phyloP scores from a whole-genome alignment of 1,284 basidiomycete genomes.

The Meira miltonrushii region DNA sequence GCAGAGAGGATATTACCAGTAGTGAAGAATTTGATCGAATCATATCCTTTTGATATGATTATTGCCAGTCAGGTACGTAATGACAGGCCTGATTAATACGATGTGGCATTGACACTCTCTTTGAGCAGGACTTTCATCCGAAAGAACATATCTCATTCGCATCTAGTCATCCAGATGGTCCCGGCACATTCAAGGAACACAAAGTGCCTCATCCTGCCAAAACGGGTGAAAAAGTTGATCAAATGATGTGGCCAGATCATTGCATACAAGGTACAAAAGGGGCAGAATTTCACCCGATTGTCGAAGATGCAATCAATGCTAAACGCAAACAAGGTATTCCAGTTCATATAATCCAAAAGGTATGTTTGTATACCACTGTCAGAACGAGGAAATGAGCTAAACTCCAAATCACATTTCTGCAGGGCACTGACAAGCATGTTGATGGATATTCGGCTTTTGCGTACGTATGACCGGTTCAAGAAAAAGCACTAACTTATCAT shows the following conservation, averaged over 20 bases:
- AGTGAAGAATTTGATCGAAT: slow-evolving; percentile 1
- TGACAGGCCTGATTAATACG: background rate
- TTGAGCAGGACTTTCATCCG: slow-evolving; percentile 58
- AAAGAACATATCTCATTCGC: slow-evolving; percentile 64
- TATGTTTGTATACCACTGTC: slow-evolving; percentile 1
- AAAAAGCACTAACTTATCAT: background rate
- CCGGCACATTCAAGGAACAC: slow-evolving; percentile 55
- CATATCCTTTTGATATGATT: background rate
- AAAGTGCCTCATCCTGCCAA: slow-evolving; percentile 49
- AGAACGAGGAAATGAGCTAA: background rate
- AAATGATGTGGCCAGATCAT: slow-evolving; percentile 64
- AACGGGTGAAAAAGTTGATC: slow-evolving; percentile 53
- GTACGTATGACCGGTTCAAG: background rate
- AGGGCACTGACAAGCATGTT: slow-evolving; percentile 52
- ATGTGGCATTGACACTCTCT: background rate
- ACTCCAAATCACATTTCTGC: slow-evolving; percentile 2
- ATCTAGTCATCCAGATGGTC: slow-evolving; percentile 55
- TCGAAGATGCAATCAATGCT: slow-evolving; percentile 49
- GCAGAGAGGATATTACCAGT: slow-evolving; percentile 7
- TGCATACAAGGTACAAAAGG: slow-evolving; percentile 56
- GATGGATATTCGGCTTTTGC: slow-evolving; percentile 61
- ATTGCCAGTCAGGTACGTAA: slow-evolving; percentile 1
- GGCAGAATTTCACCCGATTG: slow-evolving; percentile 55
- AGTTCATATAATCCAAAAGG: slow-evolving; percentile 17
- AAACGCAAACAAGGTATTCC: slow-evolving; percentile 7